Evolutionary conservation across 768 basidiomycete genomes (phyloP), one percentile per base, ranked within the genome.

Genomic region (Nidula microcarpa): DNA sequence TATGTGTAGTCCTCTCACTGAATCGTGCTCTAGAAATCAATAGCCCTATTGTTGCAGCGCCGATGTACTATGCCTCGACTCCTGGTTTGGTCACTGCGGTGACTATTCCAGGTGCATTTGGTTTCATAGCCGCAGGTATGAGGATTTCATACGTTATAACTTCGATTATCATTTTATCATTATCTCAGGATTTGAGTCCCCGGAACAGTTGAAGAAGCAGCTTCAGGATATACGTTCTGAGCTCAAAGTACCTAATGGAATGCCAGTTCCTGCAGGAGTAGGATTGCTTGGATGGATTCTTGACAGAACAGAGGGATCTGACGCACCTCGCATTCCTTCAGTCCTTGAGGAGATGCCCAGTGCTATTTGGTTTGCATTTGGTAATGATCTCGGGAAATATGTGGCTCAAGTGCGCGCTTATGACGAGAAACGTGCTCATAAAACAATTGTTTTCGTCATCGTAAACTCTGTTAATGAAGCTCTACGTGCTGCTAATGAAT

Each of bases 241-340:
- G 1, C 72, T 82, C 37, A 43, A 50, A 1, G 54, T 72, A 3
- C 41, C 60, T 6, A 56, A 53, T 23, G 56, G 56, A 6, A 66
- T 63, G 1, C 68, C 73, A 4, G 70, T 80, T 37, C 80, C 81
- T 3, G 60, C 85, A 43, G 85, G 83, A 5, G 71, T 82, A 23
- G 86, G 85, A 1, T 80, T 80, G 59, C 58, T 86, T 34, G 73
- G 73, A 7, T 87, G 80, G 80, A 68, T 73, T 44, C 68, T 86
- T 6, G 81, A 85, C 9, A 61, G 67, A 18, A 65, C 73, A 0
- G 66, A 66, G 9, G 53, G 48, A 7, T 61, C 68, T 5, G 69
- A 72, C 4, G 64, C 67, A 13, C 64, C 64, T 5, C 45, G 73
- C 17, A 60, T 81, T 17, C 63, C 65, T 9, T 61, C 63, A 14